Evolutionary conservation across 1,284 basidiomycete genomes (phyloP).

Genomic region (Cryptococcus depauperatus): DNA sequence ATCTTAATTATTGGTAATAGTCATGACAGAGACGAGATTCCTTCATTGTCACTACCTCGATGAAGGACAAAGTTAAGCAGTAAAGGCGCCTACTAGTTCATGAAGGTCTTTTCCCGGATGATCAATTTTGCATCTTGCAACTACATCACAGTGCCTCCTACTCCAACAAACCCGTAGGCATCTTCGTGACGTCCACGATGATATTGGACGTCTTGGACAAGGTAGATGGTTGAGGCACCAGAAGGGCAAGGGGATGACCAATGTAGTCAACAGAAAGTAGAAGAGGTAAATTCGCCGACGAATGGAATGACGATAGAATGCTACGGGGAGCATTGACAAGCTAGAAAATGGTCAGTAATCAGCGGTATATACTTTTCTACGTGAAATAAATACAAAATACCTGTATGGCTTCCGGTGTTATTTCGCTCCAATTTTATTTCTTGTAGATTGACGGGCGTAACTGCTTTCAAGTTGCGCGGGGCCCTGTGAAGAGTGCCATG

Average conservation of each 20-base stretch:
- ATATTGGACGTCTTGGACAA: constrained; percentile 22
- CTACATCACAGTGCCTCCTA: constrained; percentile 27
- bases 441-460: too few species aligned
- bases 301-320: constrained; percentile 24
- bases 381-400: constrained; percentile 7
- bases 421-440: constrained; percentile 11
- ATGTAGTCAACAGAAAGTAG: constrained; percentile 22
- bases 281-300: constrained; percentile 33
- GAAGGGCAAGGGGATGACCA: constrained; percentile 28
- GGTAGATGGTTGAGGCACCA: constrained; percentile 33
- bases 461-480: neutral
- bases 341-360: constrained; percentile 8
- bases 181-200: constrained; percentile 29
- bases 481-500: neutral
- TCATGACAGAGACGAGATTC: too few species aligned
- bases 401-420: constrained; percentile 25
- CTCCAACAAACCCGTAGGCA: constrained; percentile 35
- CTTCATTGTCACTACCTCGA: too few species aligned
- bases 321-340: constrained; percentile 24
- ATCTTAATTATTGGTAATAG: too few species aligned
- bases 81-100: too few species aligned
- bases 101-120: constrained; percentile 28
- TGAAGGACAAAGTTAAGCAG: too few species aligned
- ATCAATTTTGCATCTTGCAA: constrained; percentile 39
- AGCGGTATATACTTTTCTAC: constrained; percentile 3